Evolutionary conservation across 2,329 filamentous ascomycete species (phyloP).

Genomic region (Monosporascus sp.): DNA sequence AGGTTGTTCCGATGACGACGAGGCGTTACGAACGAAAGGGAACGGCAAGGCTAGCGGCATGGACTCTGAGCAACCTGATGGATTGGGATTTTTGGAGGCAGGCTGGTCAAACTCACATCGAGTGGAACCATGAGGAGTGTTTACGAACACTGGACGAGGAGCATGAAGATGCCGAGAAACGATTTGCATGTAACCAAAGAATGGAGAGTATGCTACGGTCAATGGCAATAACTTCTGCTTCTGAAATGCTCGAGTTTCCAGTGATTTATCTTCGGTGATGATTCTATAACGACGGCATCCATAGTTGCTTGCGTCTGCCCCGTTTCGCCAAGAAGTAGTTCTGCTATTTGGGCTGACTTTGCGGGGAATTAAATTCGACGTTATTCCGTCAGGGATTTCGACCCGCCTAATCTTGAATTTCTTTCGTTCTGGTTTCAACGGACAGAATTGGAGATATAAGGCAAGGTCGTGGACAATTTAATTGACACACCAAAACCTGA

Average conservation of each 20-base stretch:
- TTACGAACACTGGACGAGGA: conserved; percentile 18
- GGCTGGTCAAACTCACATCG: conserved; percentile 27
- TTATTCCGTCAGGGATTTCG: too few species aligned
- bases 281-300: too few species aligned
- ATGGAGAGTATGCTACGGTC: conserved; percentile 15
- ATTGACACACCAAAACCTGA: too few species aligned
- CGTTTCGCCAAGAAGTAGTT: too few species aligned
- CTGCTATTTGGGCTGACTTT: too few species aligned
- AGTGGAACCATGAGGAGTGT: conserved; percentile 22
- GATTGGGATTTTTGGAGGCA: conserved; percentile 22
- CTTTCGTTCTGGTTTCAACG: too few species aligned
- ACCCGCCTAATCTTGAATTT: too few species aligned
- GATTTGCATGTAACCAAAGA: conserved; percentile 14
- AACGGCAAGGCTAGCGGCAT: conserved; percentile 20
- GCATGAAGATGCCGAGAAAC: conserved; percentile 10
- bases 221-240: neutral
- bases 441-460: too few species aligned
- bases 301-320: too few species aligned
- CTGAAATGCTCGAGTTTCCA: neutral
- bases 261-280: too few species aligned
- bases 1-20: conserved; percentile 4
- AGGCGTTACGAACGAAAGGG: conserved; percentile 3
- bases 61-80: conserved; percentile 29
- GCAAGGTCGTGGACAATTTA: too few species aligned
- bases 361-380: too few species aligned